Conservation (phyloP, 2,329 filamentous ascomycete genomes). For the Metarhizium rileyi region DNA sequence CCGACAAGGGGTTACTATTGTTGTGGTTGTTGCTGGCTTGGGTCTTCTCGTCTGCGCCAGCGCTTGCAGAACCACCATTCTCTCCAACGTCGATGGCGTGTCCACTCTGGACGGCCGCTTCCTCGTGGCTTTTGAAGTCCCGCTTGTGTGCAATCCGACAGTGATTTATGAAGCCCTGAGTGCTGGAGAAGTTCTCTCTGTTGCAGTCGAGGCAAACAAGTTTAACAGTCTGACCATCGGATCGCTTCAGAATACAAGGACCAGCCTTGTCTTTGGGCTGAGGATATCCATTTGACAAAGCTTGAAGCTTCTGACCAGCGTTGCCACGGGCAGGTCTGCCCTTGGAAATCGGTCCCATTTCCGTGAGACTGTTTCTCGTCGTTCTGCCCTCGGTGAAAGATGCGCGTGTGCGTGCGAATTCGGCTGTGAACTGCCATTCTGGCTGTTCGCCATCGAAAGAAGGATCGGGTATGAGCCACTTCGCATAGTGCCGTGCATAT, state of each 20-base stretch:
- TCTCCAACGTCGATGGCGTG: constrained; percentile 56
- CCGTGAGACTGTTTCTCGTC: constrained; percentile 61
- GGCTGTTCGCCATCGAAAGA: constrained; percentile 65
- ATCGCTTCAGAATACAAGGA: constrained; percentile 75
- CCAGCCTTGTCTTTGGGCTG: constrained; percentile 72
- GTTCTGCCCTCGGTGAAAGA: constrained; percentile 58
- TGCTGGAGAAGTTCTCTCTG: constrained; percentile 87
- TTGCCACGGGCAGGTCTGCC: constrained; percentile 38
- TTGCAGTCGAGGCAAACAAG: constrained; percentile 84
- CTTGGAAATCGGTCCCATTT: constrained; percentile 33
- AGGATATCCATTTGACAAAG: constrained; percentile 60
- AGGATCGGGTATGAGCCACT: constrained; percentile 86
- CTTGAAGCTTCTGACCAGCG: constrained; percentile 54
- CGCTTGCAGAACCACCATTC: constrained; percentile 5
- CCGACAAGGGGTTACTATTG: not conserved
- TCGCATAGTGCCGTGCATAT: constrained; percentile 87
- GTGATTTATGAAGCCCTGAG: constrained; percentile 98
- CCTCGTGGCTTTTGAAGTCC: constrained; percentile 93
- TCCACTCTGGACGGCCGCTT: constrained; percentile 80
- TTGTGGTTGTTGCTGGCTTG: constrained; percentile 1
- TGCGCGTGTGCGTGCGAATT: constrained; percentile 33
- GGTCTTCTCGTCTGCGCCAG: constrained; percentile 16
- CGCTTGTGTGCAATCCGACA: constrained; percentile 91
- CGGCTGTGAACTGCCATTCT: constrained; percentile 32
- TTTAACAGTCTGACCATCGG: constrained; percentile 79